Conservation (phyloP, 2,329 filamentous ascomycete species). For the Endocalyx cinctus region DNA sequence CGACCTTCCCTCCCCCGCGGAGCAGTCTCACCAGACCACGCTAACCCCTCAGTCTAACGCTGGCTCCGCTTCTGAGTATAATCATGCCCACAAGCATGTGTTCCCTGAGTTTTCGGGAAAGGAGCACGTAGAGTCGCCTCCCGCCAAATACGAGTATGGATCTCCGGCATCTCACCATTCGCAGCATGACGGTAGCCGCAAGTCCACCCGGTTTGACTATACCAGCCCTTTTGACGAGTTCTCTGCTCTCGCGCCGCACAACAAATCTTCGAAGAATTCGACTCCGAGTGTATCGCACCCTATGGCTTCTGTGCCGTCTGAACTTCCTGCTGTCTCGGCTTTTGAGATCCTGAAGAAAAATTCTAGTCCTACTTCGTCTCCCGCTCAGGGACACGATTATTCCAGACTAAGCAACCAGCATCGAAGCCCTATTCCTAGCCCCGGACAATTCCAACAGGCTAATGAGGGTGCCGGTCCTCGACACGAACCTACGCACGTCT, state of each 20-base stretch:
- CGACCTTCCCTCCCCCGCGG: constrained; percentile 40
- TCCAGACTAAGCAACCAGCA: too few relatives aligned
- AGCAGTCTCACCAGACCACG: constrained; percentile 38
- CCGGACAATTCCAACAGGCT: constrained; percentile 34
- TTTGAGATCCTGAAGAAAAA: constrained; percentile 51
- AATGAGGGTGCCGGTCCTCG: constrained; percentile 26
- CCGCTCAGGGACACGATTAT: constrained; percentile 36
- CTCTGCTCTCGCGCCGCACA: constrained; percentile 34
- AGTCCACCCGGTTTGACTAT: constrained; percentile 29
- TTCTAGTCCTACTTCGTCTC: constrained; percentile 30
- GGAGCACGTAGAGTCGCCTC: constrained; percentile 19
- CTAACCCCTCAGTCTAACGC: constrained; percentile 41
- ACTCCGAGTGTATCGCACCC: constrained; percentile 24
- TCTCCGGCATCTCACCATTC: constrained; percentile 23
- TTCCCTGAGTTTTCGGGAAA: constrained; percentile 18
- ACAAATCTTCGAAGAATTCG: constrained; percentile 36
- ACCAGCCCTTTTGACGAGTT: constrained; percentile 39
- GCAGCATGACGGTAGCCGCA: constrained; percentile 19
- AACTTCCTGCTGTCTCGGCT: constrained; percentile 27
- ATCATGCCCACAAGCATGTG: too few relatives aligned
- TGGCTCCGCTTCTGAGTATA: constrained; percentile 25
- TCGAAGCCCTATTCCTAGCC: constrained; percentile 39
- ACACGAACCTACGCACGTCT: constrained; percentile 11
- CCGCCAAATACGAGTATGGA: constrained; percentile 21
- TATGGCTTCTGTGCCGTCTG: constrained; percentile 22